Percentiles rank a stretch among this genome's conserved stretches.
phyloP scores from a whole-genome alignment of 2,329 filamentous ascomycete genomes.

The Fusarium odoratissimum region DNA sequence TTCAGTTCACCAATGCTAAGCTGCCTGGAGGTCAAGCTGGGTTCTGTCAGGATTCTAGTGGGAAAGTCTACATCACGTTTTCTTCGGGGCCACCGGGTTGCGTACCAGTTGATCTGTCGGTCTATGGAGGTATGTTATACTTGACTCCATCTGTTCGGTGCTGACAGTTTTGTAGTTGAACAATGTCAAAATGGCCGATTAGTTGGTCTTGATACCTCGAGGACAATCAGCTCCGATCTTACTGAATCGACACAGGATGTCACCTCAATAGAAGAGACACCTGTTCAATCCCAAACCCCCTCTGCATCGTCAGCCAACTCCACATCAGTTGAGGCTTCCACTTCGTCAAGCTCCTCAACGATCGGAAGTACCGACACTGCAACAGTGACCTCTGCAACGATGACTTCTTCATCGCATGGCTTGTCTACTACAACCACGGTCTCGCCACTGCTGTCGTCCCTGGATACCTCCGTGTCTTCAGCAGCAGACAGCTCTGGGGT shows the following conservation, averaged over 20 bases:
- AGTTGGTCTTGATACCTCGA: not conserved
- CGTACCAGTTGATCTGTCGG: not conserved
- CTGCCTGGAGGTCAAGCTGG: not conserved
- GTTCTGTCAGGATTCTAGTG: not conserved
- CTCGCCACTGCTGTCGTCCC: not conserved
- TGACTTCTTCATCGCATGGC: too few relatives aligned
- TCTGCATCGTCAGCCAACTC: not conserved
- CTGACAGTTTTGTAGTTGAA: not conserved
- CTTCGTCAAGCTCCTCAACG: not conserved
- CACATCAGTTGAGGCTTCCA: not conserved
- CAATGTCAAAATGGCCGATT: not conserved
- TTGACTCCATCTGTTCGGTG: not conserved
- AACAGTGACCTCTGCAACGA: not conserved
- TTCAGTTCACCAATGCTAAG: not conserved
- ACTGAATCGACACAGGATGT: not conserved
- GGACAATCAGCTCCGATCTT: not conserved
- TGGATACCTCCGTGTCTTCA: not conserved
- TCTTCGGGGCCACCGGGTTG: not conserved
- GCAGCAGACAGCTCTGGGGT: not conserved
- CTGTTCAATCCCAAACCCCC: not conserved
- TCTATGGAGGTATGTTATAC: not conserved
- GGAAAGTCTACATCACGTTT: not conserved
- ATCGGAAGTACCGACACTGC: not conserved
- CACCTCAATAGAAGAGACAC: not conserved
- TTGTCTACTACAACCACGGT: not conserved